Percentiles rank a stretch among this genome's conserved stretches.
Evolutionary conservation across 192 early-diverging fungal genomes (phyloP).

Genomic region (Linnemannia zychae): DNA sequence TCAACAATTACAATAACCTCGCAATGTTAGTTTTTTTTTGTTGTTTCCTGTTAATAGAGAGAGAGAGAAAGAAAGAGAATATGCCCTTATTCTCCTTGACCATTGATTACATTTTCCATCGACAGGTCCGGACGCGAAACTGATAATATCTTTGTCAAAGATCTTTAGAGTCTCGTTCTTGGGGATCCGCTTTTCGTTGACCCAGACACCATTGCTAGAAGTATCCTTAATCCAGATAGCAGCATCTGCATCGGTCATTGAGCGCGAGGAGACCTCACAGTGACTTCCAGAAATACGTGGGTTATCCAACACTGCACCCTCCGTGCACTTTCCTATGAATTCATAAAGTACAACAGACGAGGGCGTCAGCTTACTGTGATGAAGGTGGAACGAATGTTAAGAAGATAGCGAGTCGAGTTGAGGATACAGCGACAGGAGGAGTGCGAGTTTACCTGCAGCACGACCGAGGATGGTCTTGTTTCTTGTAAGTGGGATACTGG

Average conservation of each 20-base stretch:
- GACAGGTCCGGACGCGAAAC: conserved; percentile 11
- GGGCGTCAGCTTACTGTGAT: not conserved
- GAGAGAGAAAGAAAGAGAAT: not conserved
- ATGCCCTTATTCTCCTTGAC: too few species aligned
- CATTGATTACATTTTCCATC: conserved; percentile 9
- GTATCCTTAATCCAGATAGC: conserved; percentile 47
- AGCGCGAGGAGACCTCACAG: conserved; percentile 32
- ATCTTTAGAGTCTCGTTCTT: conserved; percentile 32
- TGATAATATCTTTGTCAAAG: conserved; percentile 29
- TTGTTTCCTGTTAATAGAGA: not conserved
- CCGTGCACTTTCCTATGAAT: conserved; percentile 27
- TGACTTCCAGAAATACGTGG: conserved; percentile 17
- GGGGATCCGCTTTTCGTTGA: conserved; percentile 31
- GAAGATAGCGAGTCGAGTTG: not conserved
- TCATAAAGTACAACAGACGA: not conserved
- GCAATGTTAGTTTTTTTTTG: not conserved
- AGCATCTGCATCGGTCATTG: conserved; percentile 18
- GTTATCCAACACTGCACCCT: conserved; percentile 20
- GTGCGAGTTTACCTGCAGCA: not conserved
- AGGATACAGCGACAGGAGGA: not conserved
- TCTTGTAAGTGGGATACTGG: conserved; percentile 2
- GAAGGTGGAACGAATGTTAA: not conserved
- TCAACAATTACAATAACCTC: not conserved
- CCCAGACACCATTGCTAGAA: conserved; percentile 48
- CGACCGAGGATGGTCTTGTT: conserved; percentile 37